These are phyloP conservation scores for Pichia sp. DNA, from an alignment of 1,139 yeast species.

Conservation along the genomic window DNA sequence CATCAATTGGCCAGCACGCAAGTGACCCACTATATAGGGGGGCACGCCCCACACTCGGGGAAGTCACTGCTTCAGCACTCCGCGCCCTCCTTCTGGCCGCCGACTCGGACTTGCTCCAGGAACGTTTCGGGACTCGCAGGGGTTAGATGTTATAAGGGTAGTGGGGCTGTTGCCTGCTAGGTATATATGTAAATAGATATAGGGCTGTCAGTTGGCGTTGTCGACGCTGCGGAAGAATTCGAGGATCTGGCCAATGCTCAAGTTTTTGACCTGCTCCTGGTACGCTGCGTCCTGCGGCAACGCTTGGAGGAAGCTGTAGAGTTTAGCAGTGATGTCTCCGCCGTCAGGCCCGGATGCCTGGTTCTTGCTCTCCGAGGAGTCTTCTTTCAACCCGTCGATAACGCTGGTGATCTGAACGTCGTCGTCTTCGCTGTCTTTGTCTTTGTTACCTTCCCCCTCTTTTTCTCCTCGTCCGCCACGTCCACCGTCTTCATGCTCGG, in stretches of 20 bases:
- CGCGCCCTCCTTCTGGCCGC: slow-evolving; percentile 4
- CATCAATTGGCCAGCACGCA: background rate
- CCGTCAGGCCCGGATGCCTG: background rate
- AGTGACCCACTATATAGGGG: background rate
- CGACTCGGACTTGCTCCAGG: slow-evolving; percentile 6
- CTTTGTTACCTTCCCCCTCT: too few species aligned
- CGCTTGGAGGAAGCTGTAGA: slow-evolving; percentile 5
- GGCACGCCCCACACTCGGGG: background rate
- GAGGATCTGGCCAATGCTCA: slow-evolving; percentile 9
- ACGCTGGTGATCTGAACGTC: slow-evolving; percentile 6
- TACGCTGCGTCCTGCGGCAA: slow-evolving; percentile 6
- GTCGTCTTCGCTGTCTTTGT: background rate
- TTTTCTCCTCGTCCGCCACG: too few species aligned
- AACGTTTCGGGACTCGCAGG: background rate
- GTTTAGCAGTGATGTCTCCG: background rate
- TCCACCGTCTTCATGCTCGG: too few species aligned
- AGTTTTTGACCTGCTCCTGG: slow-evolving; percentile 8
- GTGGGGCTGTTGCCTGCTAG: background rate
- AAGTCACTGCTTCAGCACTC: background rate
- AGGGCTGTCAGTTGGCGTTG: background rate
- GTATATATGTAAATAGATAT: background rate
- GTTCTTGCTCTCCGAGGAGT: background rate
- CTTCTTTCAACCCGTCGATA: slow-evolving; percentile 6
- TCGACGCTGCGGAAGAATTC: slow-evolving; percentile 2
- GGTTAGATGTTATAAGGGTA: background rate